Conservation (phyloP, 805 yeast species). For the Kurtzmaniella cleridarum region DNA sequence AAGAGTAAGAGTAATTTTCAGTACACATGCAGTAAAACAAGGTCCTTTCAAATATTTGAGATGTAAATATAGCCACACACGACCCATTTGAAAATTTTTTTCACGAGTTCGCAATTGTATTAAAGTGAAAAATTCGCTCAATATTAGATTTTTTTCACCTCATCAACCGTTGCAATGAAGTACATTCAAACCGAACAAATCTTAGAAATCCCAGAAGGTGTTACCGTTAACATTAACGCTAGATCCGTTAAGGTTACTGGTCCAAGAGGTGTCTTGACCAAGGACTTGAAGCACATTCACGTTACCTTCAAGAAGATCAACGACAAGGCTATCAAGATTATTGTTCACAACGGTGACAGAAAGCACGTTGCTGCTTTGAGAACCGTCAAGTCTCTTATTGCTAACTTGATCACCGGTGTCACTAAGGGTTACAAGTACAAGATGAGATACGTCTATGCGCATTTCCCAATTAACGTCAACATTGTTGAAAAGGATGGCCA, state of each 20-base stretch:
- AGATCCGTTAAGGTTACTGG: constrained; percentile 88
- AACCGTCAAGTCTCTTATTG: constrained; percentile 92
- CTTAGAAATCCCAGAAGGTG: constrained; percentile 88
- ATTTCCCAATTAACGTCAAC: constrained; percentile 99
- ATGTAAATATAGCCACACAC: too few relatives aligned
- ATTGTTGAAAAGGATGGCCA: constrained; percentile 72
- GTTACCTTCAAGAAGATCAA: constrained; percentile 83
- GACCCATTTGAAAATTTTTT: too few relatives aligned
- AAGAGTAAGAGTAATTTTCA: too few relatives aligned
- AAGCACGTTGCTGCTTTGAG: constrained; percentile 99
- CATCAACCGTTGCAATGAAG: constrained; percentile 45
- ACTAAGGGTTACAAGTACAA: constrained; percentile 99
- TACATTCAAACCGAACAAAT: constrained; percentile 83
- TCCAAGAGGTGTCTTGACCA: constrained; percentile 93
- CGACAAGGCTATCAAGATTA: constrained; percentile 72
- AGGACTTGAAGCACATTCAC: constrained; percentile 91
- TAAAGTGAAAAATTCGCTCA: background rate
- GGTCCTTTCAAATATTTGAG: too few relatives aligned
- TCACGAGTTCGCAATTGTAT: too few relatives aligned
- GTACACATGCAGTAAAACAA: too few relatives aligned
- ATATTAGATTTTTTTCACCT: background rate
- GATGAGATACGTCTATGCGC: constrained; percentile 99
- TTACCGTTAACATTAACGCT: constrained; percentile 84
- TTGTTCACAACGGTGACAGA: constrained; percentile 98
- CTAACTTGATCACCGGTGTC: constrained; percentile 97